Base-by-base conservation (phyloP, 768 basidiomycete genomes). In the Mrakia blollopis region DNA sequence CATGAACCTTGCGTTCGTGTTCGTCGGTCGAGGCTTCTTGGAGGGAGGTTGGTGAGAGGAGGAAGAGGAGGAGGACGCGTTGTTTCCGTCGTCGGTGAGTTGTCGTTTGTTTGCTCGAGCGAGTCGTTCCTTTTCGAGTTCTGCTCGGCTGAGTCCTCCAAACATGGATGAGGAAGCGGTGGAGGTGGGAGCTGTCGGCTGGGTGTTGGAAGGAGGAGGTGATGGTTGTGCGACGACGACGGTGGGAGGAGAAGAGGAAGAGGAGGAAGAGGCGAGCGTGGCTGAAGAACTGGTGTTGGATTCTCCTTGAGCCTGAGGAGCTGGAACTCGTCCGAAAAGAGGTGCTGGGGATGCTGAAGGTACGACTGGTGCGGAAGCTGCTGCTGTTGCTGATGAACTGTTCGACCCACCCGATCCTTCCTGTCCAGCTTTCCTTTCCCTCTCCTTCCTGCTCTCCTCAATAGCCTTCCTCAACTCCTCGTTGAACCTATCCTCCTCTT, bases 401-500 rank as follows among this genome's bases (percentile, higher is more conserved):
- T 18, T 63, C 5, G 62, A 32, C 62, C 62, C 30, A 6, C 37
- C 65, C 16, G n/a, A n/a, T n/a, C 14, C 37, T 6, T 2, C 37
- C 37, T 16, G 25, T 23, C n/a, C 65, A 28, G 7, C 57, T 25
- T n/a, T 28, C 57, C 65, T 68, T 8, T 41, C 37, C 14, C 65
- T 18, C 39, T 68, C 65, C 35, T 44, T 37, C 25, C 65, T 35
- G 14, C 65, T 68, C 25, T 39, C 35, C 65, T 68, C 65, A 10
- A 68, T 41, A 25, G 65, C 65, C 65, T 68, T 68, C 18, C 65
- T 35, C 23, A 68, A 37, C 39, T 68, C 65, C 32, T 35, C 37
- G 18, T 68, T 68, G 65, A 68, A 68, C 35, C 65, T 16, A 25
- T 68, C 65, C 35, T 68, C 65, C 65, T 68, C 65, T 10, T 68